Evolutionary conservation across 1,284 basidiomycete genomes (phyloP).

Genomic region (Cutaneotrichosporon cutaneum): DNA sequence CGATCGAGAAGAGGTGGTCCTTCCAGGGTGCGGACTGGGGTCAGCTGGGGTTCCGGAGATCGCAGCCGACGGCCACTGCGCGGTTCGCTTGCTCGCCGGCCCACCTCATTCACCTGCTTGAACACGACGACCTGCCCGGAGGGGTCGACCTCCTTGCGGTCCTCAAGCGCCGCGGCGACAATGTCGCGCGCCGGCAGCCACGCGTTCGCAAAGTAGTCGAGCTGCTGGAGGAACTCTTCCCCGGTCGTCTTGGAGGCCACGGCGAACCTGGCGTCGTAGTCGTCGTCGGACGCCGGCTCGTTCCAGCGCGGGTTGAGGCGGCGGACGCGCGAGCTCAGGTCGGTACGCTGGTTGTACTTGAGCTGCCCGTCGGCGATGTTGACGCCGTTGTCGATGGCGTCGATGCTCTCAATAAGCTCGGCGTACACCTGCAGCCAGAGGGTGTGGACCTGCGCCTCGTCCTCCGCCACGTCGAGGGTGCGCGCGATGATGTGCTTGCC

Average conservation of each 20-base stretch:
- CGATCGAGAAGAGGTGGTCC: conserved; percentile 91
- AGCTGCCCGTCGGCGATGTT: conserved; percentile 63
- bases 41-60: conserved; percentile 8
- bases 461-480: conserved; percentile 58
- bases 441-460: conserved; percentile 65
- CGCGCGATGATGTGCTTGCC: conserved; percentile 82
- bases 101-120: conserved; percentile 61
- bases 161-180: conserved; percentile 66
- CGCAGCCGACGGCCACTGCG: not conserved
- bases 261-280: conserved; percentile 70
- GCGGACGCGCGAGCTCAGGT: conserved; percentile 76
- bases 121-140: conserved; percentile 79
- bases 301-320: conserved; percentile 91
- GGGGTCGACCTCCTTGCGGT: conserved; percentile 65
- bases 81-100: not conserved
- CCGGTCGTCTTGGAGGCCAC: conserved; percentile 82
- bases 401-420: conserved; percentile 91
- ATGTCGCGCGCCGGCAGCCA: conserved; percentile 92
- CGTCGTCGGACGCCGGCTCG: conserved; percentile 62
- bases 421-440: conserved; percentile 90
- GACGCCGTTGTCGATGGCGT: conserved; percentile 94
- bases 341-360: conserved; percentile 72
- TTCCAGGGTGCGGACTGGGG: conserved; percentile 55
- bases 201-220: conserved; percentile 79
- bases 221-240: conserved; percentile 74